Evolutionary conservation across 176 grass and related monocot species (phyloP), one percentile per base, ranked within the genome.

Genomic region (Typha latifolia): DNA sequence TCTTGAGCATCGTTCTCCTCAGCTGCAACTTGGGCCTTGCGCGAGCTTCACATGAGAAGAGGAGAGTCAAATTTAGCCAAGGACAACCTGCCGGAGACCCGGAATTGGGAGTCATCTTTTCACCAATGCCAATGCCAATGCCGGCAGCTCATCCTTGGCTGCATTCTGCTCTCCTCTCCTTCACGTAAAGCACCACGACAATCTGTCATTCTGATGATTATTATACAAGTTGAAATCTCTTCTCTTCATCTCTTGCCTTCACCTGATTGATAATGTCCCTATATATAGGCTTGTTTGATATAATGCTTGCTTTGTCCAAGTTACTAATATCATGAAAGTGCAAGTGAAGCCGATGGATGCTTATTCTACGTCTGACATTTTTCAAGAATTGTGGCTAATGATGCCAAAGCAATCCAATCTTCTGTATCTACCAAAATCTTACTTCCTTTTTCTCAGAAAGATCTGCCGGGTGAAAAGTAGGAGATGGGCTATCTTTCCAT

Each of bases 91-190:
- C 84, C 79, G 67, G 68, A 62, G 55, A 8, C 34, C 7, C 7
- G 34, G 7, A 82, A 75, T 32, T 82, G 21, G 62, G 70, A 12
- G 32, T 49, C 7, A 11, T 32, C 5, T 14, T 59, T 66, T 49
- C 51, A 19, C n/a, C n/a, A n/a, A n/a, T n/a, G n/a, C n/a, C n/a
- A n/a, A n/a, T n/a, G n/a, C 14, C 63, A 34, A 68, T 75, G 71
- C 67, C 84, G 79, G 84, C 84, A 86, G 72, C 79, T 82, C 75
- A 86, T 86, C 84, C 84, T 86, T 82, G 84, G 84, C 84, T 82
- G 84, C 74, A 82, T 82, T 72, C 84, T 24, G 32, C 51, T 82
- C 84, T 86, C 84, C 71, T 4, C 75, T 71, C 63, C 75, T 72
- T 68, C 74, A 75, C 26, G 79, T 72, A 75, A 79, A 75, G 71